These are phyloP conservation scores for Trichophyton simii DNA, from an alignment of 2,329 filamentous ascomycete genomes.

Conservation along the genomic window DNA sequence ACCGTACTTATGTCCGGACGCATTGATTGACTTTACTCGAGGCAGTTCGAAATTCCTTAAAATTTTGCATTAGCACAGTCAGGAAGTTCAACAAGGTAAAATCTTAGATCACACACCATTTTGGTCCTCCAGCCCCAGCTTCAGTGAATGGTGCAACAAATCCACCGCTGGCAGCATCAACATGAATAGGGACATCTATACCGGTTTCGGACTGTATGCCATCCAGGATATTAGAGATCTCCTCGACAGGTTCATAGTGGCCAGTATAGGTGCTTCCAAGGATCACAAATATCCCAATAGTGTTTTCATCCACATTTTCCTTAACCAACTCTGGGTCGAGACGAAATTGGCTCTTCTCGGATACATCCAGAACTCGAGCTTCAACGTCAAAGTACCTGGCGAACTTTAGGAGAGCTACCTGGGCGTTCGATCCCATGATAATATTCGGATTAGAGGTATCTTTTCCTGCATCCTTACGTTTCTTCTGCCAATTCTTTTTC, in stretches of 20 bases:
- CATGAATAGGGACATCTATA: conserved; percentile 50
- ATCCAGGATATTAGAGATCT: conserved; percentile 53
- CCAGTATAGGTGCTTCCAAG: conserved; percentile 62
- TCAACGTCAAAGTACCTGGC: conserved; percentile 64
- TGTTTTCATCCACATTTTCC: conserved; percentile 61
- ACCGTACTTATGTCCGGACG: conserved; percentile 35
- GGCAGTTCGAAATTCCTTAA: conserved; percentile 22
- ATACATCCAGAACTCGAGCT: conserved; percentile 51
- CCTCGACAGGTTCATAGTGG: conserved; percentile 59
- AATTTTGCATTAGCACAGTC: conserved; percentile 20
- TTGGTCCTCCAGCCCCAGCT: conserved; percentile 34
- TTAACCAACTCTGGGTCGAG: conserved; percentile 53
- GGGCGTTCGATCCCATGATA: conserved; percentile 61
- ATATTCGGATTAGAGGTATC: conserved; percentile 56
- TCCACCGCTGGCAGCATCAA: conserved; percentile 32
- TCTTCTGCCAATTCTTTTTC: conserved; percentile 63
- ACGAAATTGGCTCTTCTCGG: conserved; percentile 46
- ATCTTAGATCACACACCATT: conserved; percentile 35
- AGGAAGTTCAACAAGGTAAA: neutral
- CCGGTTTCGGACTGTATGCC: conserved; percentile 50
- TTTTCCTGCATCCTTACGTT: conserved; percentile 47
- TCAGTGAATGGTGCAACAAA: conserved; percentile 34
- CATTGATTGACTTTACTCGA: conserved; percentile 47
- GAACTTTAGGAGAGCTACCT: conserved; percentile 62
- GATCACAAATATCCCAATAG: conserved; percentile 63